Base-by-base conservation (phyloP, 345 rosid genomes). In the Eucalyptus dawsonii region DNA sequence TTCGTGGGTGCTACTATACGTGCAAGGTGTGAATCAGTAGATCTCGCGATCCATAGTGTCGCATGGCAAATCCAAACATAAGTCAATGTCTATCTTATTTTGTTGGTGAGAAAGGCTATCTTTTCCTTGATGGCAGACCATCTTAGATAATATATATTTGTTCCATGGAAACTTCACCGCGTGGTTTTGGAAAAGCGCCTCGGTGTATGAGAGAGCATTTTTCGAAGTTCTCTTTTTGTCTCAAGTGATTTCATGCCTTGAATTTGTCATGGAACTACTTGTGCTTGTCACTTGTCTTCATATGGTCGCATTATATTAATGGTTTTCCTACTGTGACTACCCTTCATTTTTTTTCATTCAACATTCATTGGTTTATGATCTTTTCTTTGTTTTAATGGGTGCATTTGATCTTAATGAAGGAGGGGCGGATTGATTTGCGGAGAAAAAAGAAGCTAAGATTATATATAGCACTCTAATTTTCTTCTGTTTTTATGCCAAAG, bases 41-140 rank as follows among this genome's bases (percentile, higher is more conserved):
- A 50, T 16, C 50, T 49, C 19, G 42, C 24, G 6, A 29, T 15
- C 14, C 56, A 65, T 29, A 42, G 44, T 44, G 17, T 60, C 54
- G 51, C 31, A 14, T 44, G 56, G 69, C 69, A 21, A 40, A 13
- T 37, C 49, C 76, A 29, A 87, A 5, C 8, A 29, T 31, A 22
- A 50, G 67, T 27, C 29, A 45, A 40, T 87, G 47, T 87, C 76
- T 37, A 88, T 87, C 91, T 92, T 50, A 88, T 53, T 50, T 72
- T 88, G 53, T 40, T 60, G 24, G 87, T 88, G 87, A 88, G 88
- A 83, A 90, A 72, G 88, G 89, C 60, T 80, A 86, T 60, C 90
- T 93, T 91, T 94, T 87, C 90, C 85, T 45, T 91, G 58, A 87
- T 94, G 94, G 94, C 94, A 90, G 91, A 91, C 92, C 91, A 81